phyloP scores from a whole-genome alignment of 2,329 filamentous ascomycete species.

The Ceratocystis destructans region DNA sequence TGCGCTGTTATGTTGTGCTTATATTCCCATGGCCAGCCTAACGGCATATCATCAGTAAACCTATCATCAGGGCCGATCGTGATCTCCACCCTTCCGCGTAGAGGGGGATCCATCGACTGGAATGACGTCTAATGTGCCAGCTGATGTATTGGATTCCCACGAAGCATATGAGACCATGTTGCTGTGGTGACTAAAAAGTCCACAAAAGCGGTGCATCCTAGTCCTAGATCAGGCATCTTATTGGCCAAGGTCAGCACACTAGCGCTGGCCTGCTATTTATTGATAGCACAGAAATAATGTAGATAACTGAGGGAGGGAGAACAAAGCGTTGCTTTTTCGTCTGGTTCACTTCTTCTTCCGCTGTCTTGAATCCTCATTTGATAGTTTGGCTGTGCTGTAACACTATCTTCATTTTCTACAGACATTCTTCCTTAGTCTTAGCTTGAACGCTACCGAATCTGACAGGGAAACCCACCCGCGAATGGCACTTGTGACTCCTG shows the following conservation, averaged over 20 bases:
- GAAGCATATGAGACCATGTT: background rate
- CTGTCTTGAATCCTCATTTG: background rate
- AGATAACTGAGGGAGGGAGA: background rate
- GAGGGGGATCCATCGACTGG: background rate
- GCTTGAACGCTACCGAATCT: background rate
- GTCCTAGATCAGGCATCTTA: background rate
- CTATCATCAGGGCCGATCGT: background rate
- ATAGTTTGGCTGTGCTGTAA: background rate
- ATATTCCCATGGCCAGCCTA: too few relatives aligned
- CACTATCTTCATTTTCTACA: background rate
- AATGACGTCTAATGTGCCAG: background rate
- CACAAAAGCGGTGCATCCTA: background rate
- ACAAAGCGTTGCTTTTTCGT: background rate
- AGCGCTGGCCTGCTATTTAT: conserved; percentile 2
- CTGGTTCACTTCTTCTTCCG: background rate
- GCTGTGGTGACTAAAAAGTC: background rate
- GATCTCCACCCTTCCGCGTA: background rate
- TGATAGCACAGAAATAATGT: conserved; percentile 2
- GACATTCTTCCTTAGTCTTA: background rate
- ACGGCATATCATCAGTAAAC: background rate
- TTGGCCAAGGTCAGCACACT: background rate
- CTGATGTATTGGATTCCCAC: background rate
- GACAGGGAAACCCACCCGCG: background rate
- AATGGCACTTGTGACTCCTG: background rate
- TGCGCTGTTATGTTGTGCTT: too few relatives aligned